These are phyloP conservation scores for Umbelopsis sp. DNA, from an alignment of 371 early-diverging fungal species.

Conservation along the genomic window DNA sequence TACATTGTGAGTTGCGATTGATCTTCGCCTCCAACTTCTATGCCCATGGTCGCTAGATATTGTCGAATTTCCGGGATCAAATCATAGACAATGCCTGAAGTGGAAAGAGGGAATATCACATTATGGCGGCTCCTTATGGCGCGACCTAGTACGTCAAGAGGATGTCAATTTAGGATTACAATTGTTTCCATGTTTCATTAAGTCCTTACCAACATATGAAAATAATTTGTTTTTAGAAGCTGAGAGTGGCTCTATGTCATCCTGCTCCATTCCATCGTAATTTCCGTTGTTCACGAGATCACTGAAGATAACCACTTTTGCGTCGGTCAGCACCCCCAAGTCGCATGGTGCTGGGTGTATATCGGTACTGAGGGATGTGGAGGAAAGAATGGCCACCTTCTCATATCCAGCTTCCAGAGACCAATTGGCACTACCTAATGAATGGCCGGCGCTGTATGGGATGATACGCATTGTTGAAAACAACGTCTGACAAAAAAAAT, in stretches of 20 bases:
- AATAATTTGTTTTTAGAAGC: conserved; percentile 24
- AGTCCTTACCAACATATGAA: conserved; percentile 36
- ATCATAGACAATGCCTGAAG: conserved; percentile 78
- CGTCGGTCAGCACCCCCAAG: conserved; percentile 53
- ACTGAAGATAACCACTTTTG: conserved; percentile 58
- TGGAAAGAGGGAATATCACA: conserved; percentile 70
- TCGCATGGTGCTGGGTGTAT: conserved; percentile 78
- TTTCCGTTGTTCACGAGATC: conserved; percentile 35
- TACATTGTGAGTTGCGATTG: conserved; percentile 62
- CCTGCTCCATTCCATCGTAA: conserved; percentile 20
- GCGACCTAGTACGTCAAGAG: conserved; percentile 30
- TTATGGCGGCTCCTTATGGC: conserved; percentile 70
- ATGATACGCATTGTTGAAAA: conserved; percentile 49
- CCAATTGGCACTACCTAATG: conserved; percentile 79
- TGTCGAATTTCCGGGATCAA: conserved; percentile 64
- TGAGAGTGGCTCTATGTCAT: conserved; percentile 25
- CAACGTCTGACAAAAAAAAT: conserved; percentile 25
- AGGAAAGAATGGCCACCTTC: conserved; percentile 67
- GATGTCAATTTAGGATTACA: not conserved
- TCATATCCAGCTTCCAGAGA: conserved; percentile 63
- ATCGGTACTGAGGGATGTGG: conserved; percentile 61
- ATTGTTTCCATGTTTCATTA: not conserved
- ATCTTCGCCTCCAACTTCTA: conserved; percentile 38
- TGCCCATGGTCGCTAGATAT: conserved; percentile 55
- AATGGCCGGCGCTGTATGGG: conserved; percentile 69